Evolutionary conservation across 805 yeast species (phyloP), one percentile per base, ranked within the genome.

Genomic region (Wickerhamiella brachini): DNA sequence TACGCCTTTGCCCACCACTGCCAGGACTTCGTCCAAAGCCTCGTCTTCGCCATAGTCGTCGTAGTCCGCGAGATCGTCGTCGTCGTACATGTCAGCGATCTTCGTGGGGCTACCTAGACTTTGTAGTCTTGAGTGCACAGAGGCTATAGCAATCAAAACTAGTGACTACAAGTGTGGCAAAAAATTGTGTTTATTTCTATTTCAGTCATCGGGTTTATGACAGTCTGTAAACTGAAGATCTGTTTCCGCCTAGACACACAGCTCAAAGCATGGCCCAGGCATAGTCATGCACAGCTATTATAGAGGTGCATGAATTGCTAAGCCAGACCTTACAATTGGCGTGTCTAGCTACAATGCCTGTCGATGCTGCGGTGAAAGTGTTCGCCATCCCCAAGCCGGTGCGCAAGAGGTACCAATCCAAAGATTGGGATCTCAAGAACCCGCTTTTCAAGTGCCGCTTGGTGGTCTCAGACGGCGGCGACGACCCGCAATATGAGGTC

Each of bases 1-100:
- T 20, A 56, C 52, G 22, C 44, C 22, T 34, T 60, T 51, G 49
- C 54, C 54, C 49, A 53, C 29, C 12, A 56, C 50, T 1, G 52
- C 49, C 23, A 57, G 37, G 10, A 61, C 58, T 13, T 59, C 61
- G 4, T 56, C 57, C 9, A 57, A 44, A 3, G 57, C 59, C 2
- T 53, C 60, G 20, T 55, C 57, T 13, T 56, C 59, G 47, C 54
- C 56, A 23, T 37, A 50, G 47, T 56, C 55, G 45, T 57, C 55
- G 47, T 56, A 53, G 50, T 56, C 58, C 48, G 52, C 54, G 29
- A 53, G 41, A 44, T 54, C 59, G 51, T 55, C 60, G 45, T 29
- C 38, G 51, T 44, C 53, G 49, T 42, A 37, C 41, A 37, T 37
- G 41, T 37, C 41, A 29, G 34, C 34, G 26, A 24, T 24, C 8